A percentile compares a stretch with the other conserved stretches of the same genome.
These are phyloP conservation scores for Quercus wislizeni DNA, from an alignment of 306 rosid genomes.

Conservation along the genomic window DNA sequence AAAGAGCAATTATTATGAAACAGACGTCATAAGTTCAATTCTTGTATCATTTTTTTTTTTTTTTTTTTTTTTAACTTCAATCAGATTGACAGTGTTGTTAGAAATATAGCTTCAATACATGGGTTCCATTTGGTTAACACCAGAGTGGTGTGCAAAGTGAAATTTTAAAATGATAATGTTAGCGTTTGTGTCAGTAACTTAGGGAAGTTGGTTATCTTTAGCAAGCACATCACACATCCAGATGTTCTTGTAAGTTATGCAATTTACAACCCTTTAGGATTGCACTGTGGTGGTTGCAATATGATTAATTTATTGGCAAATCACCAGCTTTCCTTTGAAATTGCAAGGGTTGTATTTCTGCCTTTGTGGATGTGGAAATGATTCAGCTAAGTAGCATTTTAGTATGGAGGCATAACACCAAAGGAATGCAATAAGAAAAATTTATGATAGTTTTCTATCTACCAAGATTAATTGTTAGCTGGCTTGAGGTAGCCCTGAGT, in stretches of 20 bases:
- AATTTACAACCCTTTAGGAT: neutral
- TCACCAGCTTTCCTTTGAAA: neutral
- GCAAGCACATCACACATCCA: no score
- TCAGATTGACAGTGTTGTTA: neutral
- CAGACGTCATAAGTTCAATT: no score
- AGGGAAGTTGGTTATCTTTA: neutral
- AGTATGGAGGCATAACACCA: neutral
- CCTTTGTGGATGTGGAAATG: neutral
- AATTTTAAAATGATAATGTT: neutral
- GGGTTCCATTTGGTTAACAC: neutral
- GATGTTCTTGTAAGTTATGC: no score
- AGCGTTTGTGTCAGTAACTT: neutral
- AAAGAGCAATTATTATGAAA: no score
- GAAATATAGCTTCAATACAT: neutral
- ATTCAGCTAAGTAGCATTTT: neutral
- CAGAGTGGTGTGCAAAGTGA: neutral
- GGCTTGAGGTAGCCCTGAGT: no score
- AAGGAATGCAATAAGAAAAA: neutral
- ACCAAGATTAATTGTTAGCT: no score
- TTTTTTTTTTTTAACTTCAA: neutral
- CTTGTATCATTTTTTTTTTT: no score
- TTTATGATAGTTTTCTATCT: neutral
- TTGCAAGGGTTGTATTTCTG: neutral
- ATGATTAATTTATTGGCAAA: neutral
- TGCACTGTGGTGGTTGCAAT: neutral